phyloP scores from a whole-genome alignment of 2,329 filamentous ascomycete genomes.

The Diplocarpon rosae region DNA sequence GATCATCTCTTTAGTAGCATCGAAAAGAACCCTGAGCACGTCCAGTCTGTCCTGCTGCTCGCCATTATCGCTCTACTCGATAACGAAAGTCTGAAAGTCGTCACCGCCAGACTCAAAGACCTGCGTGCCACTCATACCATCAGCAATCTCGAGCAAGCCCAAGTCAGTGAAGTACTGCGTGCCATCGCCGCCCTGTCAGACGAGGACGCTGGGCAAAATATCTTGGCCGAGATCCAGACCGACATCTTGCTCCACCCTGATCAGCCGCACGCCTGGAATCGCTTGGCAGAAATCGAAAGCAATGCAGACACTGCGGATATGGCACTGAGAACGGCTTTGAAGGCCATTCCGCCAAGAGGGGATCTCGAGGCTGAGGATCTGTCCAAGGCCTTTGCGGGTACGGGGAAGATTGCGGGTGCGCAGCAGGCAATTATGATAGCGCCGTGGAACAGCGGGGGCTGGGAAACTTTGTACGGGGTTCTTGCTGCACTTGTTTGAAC shows the following conservation, averaged over 20 bases:
- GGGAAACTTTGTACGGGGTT: conserved; percentile 17
- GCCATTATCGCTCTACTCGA: conserved; percentile 78
- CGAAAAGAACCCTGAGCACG: conserved; percentile 61
- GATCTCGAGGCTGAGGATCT: conserved; percentile 58
- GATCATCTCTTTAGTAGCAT: conserved; percentile 72
- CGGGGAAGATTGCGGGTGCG: conserved; percentile 59
- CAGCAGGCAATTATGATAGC: conserved; percentile 69
- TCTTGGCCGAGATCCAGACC: conserved; percentile 55
- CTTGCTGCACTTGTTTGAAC: not conserved
- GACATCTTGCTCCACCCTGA: conserved; percentile 75
- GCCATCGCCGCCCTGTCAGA: conserved; percentile 54
- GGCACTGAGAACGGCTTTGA: conserved; percentile 68
- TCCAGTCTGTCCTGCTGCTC: conserved; percentile 69
- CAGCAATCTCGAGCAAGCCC: conserved; percentile 49
- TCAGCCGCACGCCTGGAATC: conserved; percentile 70
- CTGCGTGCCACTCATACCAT: conserved; percentile 59
- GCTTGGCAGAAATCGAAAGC: conserved; percentile 52
- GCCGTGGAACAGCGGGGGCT: conserved; percentile 50
- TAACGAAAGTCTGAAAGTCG: conserved; percentile 65
- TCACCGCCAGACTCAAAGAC: conserved; percentile 62
- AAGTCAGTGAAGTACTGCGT: conserved; percentile 65
- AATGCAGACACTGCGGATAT: conserved; percentile 53
- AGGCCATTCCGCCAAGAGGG: conserved; percentile 63
- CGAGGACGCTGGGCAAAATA: conserved; percentile 37
- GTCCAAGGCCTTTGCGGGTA: conserved; percentile 62